Base-by-base conservation (phyloP, 1,284 basidiomycete species). In the Fomitopsis schrenkii region DNA sequence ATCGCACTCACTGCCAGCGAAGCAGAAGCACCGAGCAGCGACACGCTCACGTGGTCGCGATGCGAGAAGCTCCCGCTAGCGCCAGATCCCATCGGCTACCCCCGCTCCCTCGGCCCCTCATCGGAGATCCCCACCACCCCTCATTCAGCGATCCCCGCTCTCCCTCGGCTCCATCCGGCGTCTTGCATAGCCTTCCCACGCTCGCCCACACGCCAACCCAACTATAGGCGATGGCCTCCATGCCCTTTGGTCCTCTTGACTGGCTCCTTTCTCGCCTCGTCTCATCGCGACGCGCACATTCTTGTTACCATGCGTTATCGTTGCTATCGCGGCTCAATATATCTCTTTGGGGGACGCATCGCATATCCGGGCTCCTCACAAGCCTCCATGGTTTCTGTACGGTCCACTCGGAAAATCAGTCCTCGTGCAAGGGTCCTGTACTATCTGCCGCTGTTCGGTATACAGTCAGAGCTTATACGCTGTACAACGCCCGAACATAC, bases 11-110 rank as follows among this genome's bases (percentile, higher is more conserved):
- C 30, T 36, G 45, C 57, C 45, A 46, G 45, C 42, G 30, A 50
- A 33, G 48, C 48, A 30, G 22, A 19, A 10, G 28, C 28, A 6
- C 6, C 26, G 15, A 19, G n/a, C 41, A 42, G 41, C 41, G 42
- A 50, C 58, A n/a, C 48, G 58, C 35, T 59, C 58, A 59, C 58
- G 58, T 53, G 58, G 58, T 7, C 48, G 35, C n/a, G 36, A 44
- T 48, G 58, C 58, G 58, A 54, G 58, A 59, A 59, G 58, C 58
- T 48, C 42, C 44, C 57, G 28, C n/a, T 36, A 40, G 40, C 30
- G 28, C n/a, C 5, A 50, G 36, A 38, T 40, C 36, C 36, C n/a
- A 55, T 55, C 40, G 53, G 30, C 30, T 33, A 8, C 8, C 8
- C 22, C 30, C 30, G 14, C 50, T 17, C 30, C 5, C n/a, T 40